Evolutionary conservation across 345 rosid species (phyloP), one percentile per base, ranked within the genome.

Genomic region (Eucalyptus microcorys): DNA sequence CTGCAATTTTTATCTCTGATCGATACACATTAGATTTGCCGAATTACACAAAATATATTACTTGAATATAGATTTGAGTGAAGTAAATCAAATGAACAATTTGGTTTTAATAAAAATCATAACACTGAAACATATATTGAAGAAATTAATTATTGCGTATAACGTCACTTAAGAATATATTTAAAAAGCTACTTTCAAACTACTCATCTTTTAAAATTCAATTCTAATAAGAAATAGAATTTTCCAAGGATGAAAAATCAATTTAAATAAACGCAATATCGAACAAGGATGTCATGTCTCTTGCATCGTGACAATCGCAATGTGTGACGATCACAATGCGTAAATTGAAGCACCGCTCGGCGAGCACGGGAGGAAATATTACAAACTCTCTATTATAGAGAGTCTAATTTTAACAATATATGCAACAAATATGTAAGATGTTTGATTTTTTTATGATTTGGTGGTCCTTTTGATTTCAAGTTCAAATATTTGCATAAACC

Each of bases 131-230:
- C 61, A 22, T 22, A 4, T 24, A 24, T 55, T 55, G 61, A 55
- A 55, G 61, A 55, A 55, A 55, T 55, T 24, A 55, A 0, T 55
- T 24, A 24, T 24, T 0, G 0, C 4, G 0, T 55, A 55, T 55
- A 26, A 55, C 61, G 30, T 55, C 61, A 24, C 27, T 24, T 0
- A 55, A 0, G 30, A 55, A 55, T 10, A 55, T 9, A 55, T 55
- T 55, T 55, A 10, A 55, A 10, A 55, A 55, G 61, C 0, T 55
- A 0, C 61, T 55, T 55, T 55, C 30, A 22, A 55, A 55, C 0
- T 55, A 22, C 11, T 64, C 40, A n/a, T 66, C 34, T 64, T 16
- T 3, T 66, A 66, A 32, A 8, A 32, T 66, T 32, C 11, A 66
- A 15, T 15, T 15, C 40, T 15, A 32, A 66, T 16, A 16, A 43